phyloP scores from a whole-genome alignment of 805 yeast genomes.

The Danielia reshetovae region DNA sequence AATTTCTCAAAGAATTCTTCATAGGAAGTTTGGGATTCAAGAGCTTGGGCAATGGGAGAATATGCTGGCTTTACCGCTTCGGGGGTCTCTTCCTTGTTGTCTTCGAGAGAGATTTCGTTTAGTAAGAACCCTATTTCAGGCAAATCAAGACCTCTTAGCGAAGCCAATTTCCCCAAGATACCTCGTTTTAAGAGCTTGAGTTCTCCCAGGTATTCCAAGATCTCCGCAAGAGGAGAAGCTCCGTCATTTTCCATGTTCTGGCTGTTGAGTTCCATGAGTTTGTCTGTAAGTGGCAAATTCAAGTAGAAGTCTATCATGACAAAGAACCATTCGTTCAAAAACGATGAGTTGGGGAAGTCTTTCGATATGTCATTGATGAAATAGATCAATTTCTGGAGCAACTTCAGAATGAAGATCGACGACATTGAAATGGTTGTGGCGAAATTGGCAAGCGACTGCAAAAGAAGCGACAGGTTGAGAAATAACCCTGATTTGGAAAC shows the following conservation, averaged over 20 bases:
- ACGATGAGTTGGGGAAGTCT: conserved; percentile 13
- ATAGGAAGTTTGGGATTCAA: conserved; percentile 18
- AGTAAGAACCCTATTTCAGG: conserved; percentile 22
- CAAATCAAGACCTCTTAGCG: conserved; percentile 5
- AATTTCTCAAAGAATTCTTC: conserved; percentile 39
- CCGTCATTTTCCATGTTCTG: conserved; percentile 12
- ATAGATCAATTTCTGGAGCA: conserved; percentile 31
- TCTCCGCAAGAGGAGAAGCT: conserved; percentile 15
- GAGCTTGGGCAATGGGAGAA: conserved; percentile 11
- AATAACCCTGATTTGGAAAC: conserved; percentile 23
- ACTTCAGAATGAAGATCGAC: conserved; percentile 35
- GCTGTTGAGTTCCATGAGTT: conserved; percentile 22
- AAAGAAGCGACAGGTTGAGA: conserved; percentile 30
- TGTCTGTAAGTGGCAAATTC: conserved; percentile 19
- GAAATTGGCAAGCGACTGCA: conserved; percentile 32
- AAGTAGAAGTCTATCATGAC: conserved; percentile 40
- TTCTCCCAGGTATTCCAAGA: conserved; percentile 45
- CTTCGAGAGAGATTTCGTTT: conserved; percentile 7
- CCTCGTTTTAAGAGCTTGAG: conserved; percentile 46
- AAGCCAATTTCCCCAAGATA: conserved; percentile 10
- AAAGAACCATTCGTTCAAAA: conserved; percentile 37
- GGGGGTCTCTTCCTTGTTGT: not conserved
- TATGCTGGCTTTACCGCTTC: conserved; percentile 8
- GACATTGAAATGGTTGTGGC: conserved; percentile 40
- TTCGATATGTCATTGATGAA: conserved; percentile 39